These are phyloP conservation scores for Leccinum truebloodii DNA, from an alignment of 768 basidiomycete genomes.

Conservation along the genomic window DNA sequence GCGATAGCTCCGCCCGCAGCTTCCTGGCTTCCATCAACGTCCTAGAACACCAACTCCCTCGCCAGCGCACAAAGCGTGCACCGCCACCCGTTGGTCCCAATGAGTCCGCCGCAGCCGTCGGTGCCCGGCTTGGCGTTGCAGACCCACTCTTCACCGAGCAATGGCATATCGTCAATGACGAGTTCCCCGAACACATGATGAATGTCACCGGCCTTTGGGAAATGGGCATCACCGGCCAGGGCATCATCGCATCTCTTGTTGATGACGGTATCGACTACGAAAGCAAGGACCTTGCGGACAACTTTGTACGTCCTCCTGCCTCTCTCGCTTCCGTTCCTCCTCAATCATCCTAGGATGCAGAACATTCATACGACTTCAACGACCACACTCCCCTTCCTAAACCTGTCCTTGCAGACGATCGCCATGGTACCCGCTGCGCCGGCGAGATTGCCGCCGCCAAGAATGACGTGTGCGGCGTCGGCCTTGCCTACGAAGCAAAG, in stretches of 20 bases:
- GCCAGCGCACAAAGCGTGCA: constrained; percentile 71
- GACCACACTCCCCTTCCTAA: constrained; percentile 87
- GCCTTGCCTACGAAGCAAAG: constrained; percentile 89
- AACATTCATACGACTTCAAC: constrained; percentile 94
- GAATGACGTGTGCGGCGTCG: constrained; percentile 92
- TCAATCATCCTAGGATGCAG: constrained; percentile 60
- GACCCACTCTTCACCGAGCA: constrained; percentile 86
- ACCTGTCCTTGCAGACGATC: constrained; percentile 87
- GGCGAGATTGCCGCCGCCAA: constrained; percentile 93
- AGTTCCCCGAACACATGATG: constrained; percentile 80
- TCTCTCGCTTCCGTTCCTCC: background rate
- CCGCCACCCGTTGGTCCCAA: constrained; percentile 55
- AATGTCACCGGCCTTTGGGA: constrained; percentile 95
- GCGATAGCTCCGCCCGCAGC: constrained; percentile 40
- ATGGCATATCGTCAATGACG: constrained; percentile 95
- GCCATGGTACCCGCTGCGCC: constrained; percentile 97
- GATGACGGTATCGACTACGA: constrained; percentile 96
- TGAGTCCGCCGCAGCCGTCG: constrained; percentile 46
- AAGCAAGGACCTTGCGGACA: constrained; percentile 81
- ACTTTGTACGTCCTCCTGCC: constrained; percentile 71
- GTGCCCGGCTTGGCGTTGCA: constrained; percentile 60
- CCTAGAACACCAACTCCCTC: constrained; percentile 62
- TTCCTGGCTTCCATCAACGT: constrained; percentile 59
- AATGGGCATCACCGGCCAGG: constrained; percentile 84
- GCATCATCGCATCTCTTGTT: constrained; percentile 83